Evolutionary conservation across 169 alveolate species (phyloP).

Genomic region (Plasmodium sp.): DNA sequence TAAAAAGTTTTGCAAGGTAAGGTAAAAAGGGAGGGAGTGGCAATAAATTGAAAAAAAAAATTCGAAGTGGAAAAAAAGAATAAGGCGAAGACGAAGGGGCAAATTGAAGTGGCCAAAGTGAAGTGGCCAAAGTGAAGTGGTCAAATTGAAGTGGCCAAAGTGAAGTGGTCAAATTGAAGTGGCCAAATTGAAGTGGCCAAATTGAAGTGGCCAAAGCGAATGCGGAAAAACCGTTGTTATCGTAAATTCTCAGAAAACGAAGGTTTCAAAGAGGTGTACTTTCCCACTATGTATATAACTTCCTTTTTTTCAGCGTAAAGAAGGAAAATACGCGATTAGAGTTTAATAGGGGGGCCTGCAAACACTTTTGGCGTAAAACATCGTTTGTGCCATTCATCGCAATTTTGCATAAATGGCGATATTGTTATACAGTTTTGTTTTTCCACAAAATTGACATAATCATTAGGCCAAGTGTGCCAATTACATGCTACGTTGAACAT

Average conservation of each 20-base stretch:
- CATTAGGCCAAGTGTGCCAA: neutral
- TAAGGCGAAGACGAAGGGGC: neutral
- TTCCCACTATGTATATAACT: neutral
- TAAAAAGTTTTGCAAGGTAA: neutral
- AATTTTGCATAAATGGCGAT: neutral
- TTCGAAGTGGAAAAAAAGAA: neutral
- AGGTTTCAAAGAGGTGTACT: neutral
- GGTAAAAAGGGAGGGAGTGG: neutral
- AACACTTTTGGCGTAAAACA: neutral
- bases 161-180: neutral
- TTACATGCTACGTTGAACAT: neutral
- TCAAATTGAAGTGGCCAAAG: neutral
- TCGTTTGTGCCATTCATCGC: neutral
- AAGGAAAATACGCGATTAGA: neutral
- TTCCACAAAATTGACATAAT: neutral
- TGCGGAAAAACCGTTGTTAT: neutral
- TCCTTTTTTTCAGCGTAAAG: neutral
- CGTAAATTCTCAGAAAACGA: neutral
- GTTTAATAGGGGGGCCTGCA: neutral
- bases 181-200: neutral
- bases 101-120: neutral
- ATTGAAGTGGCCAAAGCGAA: neutral
- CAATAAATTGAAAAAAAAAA: neutral
- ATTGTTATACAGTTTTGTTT: neutral
- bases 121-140: neutral